Percentiles rank a stretch among this genome's conserved stretches.
These are phyloP conservation scores for Sphagnum fallax DNA, from an alignment of 228 moss, liverwort and hornwort genomes.

Conservation along the genomic window DNA sequence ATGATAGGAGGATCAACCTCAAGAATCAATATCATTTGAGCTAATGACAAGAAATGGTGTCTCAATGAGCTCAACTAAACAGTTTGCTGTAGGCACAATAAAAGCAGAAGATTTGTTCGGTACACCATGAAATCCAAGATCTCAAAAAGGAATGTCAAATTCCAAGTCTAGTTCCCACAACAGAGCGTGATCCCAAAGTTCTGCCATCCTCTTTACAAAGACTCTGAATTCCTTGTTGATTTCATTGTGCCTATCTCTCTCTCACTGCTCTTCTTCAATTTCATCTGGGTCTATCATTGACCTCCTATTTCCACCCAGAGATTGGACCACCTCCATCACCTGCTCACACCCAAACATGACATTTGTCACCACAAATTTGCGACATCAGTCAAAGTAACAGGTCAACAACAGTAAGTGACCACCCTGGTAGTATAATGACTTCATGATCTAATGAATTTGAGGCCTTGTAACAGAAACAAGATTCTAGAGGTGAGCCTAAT, in stretches of 20 bases:
- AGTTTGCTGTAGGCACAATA: slow-evolving; percentile 96
- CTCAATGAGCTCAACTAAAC: slow-evolving; percentile 94
- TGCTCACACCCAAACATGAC: background rate
- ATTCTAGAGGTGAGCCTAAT: too few relatives aligned
- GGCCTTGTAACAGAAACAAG: too few relatives aligned
- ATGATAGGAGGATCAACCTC: slow-evolving; percentile 33
- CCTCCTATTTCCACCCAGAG: slow-evolving; percentile 86
- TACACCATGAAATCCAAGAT: slow-evolving; percentile 97
- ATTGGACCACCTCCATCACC: slow-evolving; percentile 97
- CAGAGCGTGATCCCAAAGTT: slow-evolving; percentile 91
- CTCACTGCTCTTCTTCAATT: slow-evolving; percentile 97
- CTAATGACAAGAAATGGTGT: slow-evolving; percentile 90
- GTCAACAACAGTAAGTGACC: too few relatives aligned
- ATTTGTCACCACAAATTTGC: too few relatives aligned
- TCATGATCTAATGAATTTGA: too few relatives aligned
- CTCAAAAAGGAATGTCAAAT: slow-evolving; percentile 94
- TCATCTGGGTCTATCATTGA: slow-evolving; percentile 98
- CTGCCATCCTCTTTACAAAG: slow-evolving; percentile 91
- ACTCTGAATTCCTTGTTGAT: slow-evolving; percentile 96
- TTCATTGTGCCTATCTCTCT: slow-evolving; percentile 93
- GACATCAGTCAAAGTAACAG: too few relatives aligned
- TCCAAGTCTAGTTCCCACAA: slow-evolving; percentile 94
- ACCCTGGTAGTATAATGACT: too few relatives aligned
- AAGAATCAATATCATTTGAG: slow-evolving; percentile 91
- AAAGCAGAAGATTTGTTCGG: slow-evolving; percentile 97